Base-by-base conservation (phyloP, 306 rosid genomes). In the Bauhinia variegata region DNA sequence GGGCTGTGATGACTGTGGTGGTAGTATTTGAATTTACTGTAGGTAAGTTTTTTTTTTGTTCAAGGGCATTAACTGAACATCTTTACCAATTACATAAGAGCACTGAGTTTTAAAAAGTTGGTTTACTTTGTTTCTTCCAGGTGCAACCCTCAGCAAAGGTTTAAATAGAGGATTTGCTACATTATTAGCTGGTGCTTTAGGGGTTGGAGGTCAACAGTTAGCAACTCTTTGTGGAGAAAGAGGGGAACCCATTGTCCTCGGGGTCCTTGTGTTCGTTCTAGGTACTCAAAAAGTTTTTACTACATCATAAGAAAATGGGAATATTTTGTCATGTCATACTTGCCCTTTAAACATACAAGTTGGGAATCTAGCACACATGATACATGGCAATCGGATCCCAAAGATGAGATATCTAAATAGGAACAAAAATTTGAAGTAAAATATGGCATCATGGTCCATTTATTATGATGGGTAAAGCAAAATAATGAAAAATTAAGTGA, bases 1-100 rank as follows among this genome's bases (percentile, higher is more conserved):
- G 99, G 97, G 97, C 96, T 11, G 91, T 93, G 11, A 78, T 93
- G 4, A 93, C 97, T 0, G 99, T 93, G 3, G 96, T 93, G 9
- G 97, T 90, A 4, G 79, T 93, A 6, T 88, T 90, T 68, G 99
- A 93, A 73, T 93, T 88, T 70, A 85, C 84, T 2, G 99, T 86
- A 31, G 97, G 99, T 90, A 73, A 78, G 88, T 74, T 55, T 1
- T 36, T 11, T 38, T 11, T 1, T 17, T 31, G 4, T 4, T 23
- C 4, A 8, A 10, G 3, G 3, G 0, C 2, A 11, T 23, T 23
- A 2, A 73, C 90, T 1, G 2, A 23, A 23, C 28, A 23, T 23
- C 88, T 76, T 49, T 86, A 44, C 80, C 88, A 38, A 87, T 97
- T 92, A 76, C 19, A 42, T 68, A 2, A 23, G 28, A 23, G 2